These are phyloP conservation scores for Penicillium italicum DNA, from an alignment of 2,329 filamentous ascomycete genomes.

Conservation along the genomic window DNA sequence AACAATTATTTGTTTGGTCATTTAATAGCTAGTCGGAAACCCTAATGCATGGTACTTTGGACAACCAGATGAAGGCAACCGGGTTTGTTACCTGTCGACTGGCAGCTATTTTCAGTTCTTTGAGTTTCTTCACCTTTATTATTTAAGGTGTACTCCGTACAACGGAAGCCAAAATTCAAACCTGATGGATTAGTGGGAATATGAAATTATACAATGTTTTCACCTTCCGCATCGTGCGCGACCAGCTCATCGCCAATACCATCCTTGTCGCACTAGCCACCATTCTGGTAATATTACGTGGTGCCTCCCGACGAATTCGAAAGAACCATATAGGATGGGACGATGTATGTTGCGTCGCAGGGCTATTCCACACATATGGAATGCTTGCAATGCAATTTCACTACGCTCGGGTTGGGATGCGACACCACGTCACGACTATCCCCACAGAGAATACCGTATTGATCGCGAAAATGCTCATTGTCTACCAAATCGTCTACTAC, in stretches of 20 bases:
- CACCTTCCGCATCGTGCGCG: slow-evolving; percentile 13
- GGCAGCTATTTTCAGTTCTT: background rate
- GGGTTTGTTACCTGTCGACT: background rate
- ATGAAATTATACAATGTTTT: slow-evolving; percentile 17
- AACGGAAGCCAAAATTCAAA: too few relatives aligned
- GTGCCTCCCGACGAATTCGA: slow-evolving; percentile 26
- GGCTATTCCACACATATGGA: slow-evolving; percentile 17
- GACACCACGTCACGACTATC: slow-evolving; percentile 7
- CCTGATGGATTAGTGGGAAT: background rate
- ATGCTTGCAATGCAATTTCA: slow-evolving; percentile 21
- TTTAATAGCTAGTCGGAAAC: background rate
- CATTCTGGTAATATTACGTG: slow-evolving; percentile 22
- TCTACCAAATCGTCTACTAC: slow-evolving; percentile 28
- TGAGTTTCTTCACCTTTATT: background rate
- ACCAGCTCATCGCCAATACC: slow-evolving; percentile 22
- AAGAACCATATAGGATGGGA: slow-evolving; percentile 32
- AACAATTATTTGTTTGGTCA: background rate
- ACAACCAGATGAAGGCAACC: background rate
- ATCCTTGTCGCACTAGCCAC: slow-evolving; percentile 27
- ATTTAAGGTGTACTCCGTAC: background rate
- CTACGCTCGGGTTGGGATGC: slow-evolving; percentile 20
- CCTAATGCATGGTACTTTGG: background rate
- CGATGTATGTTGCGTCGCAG: slow-evolving; percentile 26
- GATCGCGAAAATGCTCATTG: slow-evolving; percentile 18
- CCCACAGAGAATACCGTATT: slow-evolving; percentile 6